Base-by-base conservation (phyloP, 148 eudicot species). In the Nepenthes mirabilis region DNA sequence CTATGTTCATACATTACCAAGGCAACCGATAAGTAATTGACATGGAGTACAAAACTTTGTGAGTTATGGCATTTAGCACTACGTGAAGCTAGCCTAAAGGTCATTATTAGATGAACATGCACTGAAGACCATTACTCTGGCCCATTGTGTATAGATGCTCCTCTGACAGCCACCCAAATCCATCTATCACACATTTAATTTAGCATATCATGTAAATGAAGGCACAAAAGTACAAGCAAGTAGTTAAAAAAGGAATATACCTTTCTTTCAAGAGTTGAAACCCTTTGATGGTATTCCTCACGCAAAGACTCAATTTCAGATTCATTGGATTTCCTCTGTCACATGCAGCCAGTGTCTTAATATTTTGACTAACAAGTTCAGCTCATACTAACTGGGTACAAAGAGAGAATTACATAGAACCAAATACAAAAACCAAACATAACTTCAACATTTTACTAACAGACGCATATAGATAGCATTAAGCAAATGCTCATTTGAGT, bases 231-330 rank as follows among this genome's bases (percentile, higher is more conserved):
- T 45, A 62, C 43, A 32, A 52, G 61, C 55, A 62, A 36, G 36
- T 36, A 56, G 53, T 47, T 59, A 64, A 51, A 52, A 34, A 66
- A 63, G 40, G 37, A 45, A 62, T 11, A 35, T 70, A 93, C 96
- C 98, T 93, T 93, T 65, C 98, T 81, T 74, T 93, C 98, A 68
- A 93, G 89, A 74, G 81, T 68, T 65, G 95, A 74, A 55, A 93
- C 96, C 70, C 84, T 83, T 68, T 93, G 98, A 72, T 88, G 96
- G 74, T 86, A 93, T 73, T 93, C 98, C 74, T 93, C 98, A 37
- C 96, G 91, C 40, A 93, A 74, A 43, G 91, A 82, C 73, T 93
- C 98, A 64, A 86, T 67, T 80, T 93, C 98, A 60, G 91, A 90
- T 9, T 93, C 96, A 76, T 74, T 86, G 65, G 96, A 78, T 73